phyloP scores from a whole-genome alignment of 192 early-diverging fungal genomes.

The Entomortierella chlamydospora region DNA sequence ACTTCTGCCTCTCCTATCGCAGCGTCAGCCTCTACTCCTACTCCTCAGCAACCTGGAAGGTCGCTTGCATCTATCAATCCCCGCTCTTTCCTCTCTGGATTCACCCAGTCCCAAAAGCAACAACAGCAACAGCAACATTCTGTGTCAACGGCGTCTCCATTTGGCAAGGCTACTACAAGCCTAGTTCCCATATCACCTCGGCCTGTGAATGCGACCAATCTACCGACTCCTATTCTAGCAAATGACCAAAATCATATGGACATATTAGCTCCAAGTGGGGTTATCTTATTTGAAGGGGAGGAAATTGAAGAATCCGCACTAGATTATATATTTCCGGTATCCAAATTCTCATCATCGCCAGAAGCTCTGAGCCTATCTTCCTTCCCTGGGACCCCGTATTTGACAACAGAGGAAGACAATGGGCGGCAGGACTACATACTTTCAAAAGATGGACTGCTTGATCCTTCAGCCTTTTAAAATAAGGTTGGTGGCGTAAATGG shows the following conservation, averaged over 20 bases:
- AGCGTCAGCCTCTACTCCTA: background rate
- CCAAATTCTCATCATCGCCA: background rate
- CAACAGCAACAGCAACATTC: constrained; percentile 9
- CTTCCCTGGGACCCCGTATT: background rate
- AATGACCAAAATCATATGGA: background rate
- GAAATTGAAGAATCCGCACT: background rate
- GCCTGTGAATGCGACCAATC: constrained; percentile 7
- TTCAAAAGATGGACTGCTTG: background rate
- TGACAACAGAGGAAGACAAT: background rate
- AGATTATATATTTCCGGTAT: background rate
- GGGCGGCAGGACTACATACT: background rate
- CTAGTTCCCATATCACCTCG: constrained; percentile 15
- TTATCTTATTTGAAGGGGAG: background rate
- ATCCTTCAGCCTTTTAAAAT: background rate
- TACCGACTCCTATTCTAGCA: background rate
- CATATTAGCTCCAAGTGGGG: background rate
- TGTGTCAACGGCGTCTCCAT: background rate
- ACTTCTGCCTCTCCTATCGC: background rate
- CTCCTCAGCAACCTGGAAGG: background rate
- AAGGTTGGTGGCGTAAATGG: too few species aligned
- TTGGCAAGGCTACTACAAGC: background rate
- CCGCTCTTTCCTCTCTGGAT: constrained; percentile 10
- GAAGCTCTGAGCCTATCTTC: background rate
- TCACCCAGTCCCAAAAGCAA: constrained; percentile 5
- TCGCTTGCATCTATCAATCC: constrained; percentile 20